Conservation (phyloP, 257 asterid genomes). For the Plantago ovata region DNA sequence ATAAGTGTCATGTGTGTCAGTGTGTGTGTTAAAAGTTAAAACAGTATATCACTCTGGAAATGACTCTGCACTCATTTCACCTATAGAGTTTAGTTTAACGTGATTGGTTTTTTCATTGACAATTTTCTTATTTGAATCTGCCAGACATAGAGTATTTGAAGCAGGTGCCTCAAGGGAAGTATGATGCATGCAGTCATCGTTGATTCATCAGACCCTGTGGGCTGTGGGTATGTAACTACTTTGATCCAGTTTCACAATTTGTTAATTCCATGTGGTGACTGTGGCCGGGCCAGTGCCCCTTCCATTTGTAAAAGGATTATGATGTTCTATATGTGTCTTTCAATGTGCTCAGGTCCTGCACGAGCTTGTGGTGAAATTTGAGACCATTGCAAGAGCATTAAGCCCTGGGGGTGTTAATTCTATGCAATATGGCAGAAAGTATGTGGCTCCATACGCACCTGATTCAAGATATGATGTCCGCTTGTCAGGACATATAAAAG, state of each 20-base stretch:
- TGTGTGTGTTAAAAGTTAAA: too few relatives aligned
- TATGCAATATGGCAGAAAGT: slow-evolving; percentile 98
- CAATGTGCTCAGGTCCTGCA: slow-evolving; percentile 71
- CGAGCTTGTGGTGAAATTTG: slow-evolving; percentile 85
- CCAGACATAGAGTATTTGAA: slow-evolving; percentile 77
- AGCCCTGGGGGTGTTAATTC: slow-evolving; percentile 96
- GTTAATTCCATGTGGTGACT: too few relatives aligned
- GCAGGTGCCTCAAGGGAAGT: slow-evolving; percentile 68
- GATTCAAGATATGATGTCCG: slow-evolving; percentile 76
- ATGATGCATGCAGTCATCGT: slow-evolving; percentile 89
- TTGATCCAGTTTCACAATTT: too few relatives aligned
- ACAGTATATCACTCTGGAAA: too few relatives aligned
- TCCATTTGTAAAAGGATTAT: neutral
- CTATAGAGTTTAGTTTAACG: neutral
- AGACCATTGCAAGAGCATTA: slow-evolving; percentile 73
- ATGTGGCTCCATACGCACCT: slow-evolving; percentile 99
- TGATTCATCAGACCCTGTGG: slow-evolving; percentile 97
- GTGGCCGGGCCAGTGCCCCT: neutral
- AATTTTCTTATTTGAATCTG: slow-evolving; percentile 15
- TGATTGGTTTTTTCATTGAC: neutral
- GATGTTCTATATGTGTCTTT: neutral
- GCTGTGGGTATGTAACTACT: slow-evolving; percentile 40
- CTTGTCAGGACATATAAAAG: slow-evolving; percentile 69
- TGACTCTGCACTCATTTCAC: too few relatives aligned
- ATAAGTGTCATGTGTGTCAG: too few relatives aligned